Evolutionary conservation across 75 land plant genomes (phyloP).

Genomic region (Sequoia sempervirens): DNA sequence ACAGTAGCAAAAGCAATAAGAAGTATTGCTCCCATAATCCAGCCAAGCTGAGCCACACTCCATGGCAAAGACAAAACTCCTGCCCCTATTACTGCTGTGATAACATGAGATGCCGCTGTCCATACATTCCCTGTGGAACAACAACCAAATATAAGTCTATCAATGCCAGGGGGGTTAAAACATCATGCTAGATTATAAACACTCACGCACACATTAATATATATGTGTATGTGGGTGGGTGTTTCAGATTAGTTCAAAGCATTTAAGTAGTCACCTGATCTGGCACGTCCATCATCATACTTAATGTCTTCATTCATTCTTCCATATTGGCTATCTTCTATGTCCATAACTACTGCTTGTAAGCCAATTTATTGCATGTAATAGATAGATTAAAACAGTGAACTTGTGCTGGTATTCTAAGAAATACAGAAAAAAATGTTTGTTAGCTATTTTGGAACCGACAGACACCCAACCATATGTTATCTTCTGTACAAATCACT

Average conservation of each 20-base stretch:
- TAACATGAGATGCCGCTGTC: constrained; percentile 54
- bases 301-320: neutral
- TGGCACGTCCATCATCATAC: constrained; percentile 19
- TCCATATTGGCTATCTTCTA: neutral
- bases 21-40: constrained; percentile 34
- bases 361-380: neutral
- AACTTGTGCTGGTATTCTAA: neutral
- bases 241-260: neutral
- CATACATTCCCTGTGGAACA: constrained; percentile 29
- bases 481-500: no score
- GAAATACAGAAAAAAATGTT: no score
- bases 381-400: no score
- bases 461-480: no score
- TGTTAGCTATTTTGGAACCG: no score
- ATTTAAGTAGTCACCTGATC: constrained; percentile 15
- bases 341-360: neutral
- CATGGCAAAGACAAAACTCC: constrained; percentile 68
- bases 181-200: neutral
- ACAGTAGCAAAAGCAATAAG: constrained; percentile 26
- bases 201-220: neutral
- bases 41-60: constrained; percentile 61
- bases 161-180: neutral
- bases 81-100: constrained; percentile 65
- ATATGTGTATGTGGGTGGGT: neutral
- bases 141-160: neutral